Conservation (phyloP, 140 eudicot genomes). For the Cichorium intybus region DNA sequence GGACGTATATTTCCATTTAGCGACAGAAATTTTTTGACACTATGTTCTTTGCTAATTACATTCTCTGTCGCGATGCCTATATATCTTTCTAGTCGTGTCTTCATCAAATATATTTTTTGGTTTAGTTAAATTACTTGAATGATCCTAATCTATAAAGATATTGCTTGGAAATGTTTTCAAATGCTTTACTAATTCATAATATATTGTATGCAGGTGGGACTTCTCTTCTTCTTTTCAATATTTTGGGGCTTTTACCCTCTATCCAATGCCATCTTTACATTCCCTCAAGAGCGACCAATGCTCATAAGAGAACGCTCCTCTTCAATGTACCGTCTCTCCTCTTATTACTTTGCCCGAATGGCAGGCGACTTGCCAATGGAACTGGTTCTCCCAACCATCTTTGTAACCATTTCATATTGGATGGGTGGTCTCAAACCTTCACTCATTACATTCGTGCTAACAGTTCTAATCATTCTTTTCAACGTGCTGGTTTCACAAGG, state of each 20-base stretch:
- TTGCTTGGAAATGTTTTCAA: too few species aligned
- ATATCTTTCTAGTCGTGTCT: too few species aligned
- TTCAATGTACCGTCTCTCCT: conserved; percentile 86
- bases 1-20: too few species aligned
- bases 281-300: conserved; percentile 92
- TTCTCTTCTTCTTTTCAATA: conserved; percentile 90
- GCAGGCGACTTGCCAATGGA: conserved; percentile 92
- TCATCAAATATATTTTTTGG: too few species aligned
- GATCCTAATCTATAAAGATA: too few species aligned
- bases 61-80: too few species aligned
- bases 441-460: conserved; percentile 52
- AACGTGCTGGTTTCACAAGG: conserved; percentile 95
- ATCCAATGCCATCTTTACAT: conserved; percentile 75
- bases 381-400: conserved; percentile 80
- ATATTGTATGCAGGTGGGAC: conserved; percentile 63
- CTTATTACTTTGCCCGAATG: conserved; percentile 79
- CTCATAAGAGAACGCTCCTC: conserved; percentile 71
- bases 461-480: conserved; percentile 66
- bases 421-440: conserved; percentile 95
- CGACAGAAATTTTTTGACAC: too few species aligned
- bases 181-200: background rate
- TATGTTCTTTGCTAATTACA: too few species aligned
- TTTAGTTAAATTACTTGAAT: too few species aligned
- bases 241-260: conserved; percentile 98
- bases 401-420: conserved; percentile 69